Evolutionary conservation across 2,329 filamentous ascomycete genomes (phyloP).

Genomic region (Dryadomyces quercus-mongolicae): DNA sequence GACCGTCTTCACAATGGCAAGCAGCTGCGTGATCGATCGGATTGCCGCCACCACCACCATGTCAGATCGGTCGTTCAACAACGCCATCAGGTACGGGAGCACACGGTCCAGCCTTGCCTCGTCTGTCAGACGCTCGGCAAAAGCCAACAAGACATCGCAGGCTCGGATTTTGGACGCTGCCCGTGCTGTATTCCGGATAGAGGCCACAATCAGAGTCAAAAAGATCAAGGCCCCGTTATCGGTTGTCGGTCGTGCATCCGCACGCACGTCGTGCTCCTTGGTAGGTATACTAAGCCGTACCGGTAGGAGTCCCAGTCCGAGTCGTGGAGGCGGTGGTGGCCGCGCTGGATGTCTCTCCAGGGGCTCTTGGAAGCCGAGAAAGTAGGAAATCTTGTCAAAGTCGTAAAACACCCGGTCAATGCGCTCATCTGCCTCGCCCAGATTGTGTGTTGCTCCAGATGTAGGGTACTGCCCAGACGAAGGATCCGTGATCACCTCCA

Average conservation of each 20-base stretch:
- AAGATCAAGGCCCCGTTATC: constrained; percentile 93
- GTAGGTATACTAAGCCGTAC: constrained; percentile 79
- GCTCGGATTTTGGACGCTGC: constrained; percentile 78
- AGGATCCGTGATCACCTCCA: constrained; percentile 88
- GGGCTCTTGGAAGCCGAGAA: constrained; percentile 59
- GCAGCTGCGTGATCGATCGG: constrained; percentile 74
- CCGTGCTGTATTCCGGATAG: constrained; percentile 77
- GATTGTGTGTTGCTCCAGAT: constrained; percentile 55
- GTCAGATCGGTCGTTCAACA: constrained; percentile 73
- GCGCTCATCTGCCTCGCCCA: constrained; percentile 81
- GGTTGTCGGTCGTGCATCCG: constrained; percentile 45
- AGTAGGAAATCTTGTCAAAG: constrained; percentile 96
- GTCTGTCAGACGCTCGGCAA: constrained; percentile 82
- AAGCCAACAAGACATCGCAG: constrained; percentile 83
- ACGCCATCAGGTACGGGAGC: constrained; percentile 73
- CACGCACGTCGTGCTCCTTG: constrained; percentile 58
- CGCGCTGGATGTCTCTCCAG: background rate
- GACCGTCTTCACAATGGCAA: constrained; percentile 78
- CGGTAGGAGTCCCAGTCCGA: constrained; percentile 57
- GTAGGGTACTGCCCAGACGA: constrained; percentile 65
- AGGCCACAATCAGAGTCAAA: constrained; percentile 76
- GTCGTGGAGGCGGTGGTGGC: constrained; percentile 24
- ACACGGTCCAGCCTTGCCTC: constrained; percentile 93
- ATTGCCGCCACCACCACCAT: constrained; percentile 78
- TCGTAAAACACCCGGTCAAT: constrained; percentile 90